Base-by-base conservation (phyloP, 2,329 filamentous ascomycete species). In the Aspergillus sp. region DNA sequence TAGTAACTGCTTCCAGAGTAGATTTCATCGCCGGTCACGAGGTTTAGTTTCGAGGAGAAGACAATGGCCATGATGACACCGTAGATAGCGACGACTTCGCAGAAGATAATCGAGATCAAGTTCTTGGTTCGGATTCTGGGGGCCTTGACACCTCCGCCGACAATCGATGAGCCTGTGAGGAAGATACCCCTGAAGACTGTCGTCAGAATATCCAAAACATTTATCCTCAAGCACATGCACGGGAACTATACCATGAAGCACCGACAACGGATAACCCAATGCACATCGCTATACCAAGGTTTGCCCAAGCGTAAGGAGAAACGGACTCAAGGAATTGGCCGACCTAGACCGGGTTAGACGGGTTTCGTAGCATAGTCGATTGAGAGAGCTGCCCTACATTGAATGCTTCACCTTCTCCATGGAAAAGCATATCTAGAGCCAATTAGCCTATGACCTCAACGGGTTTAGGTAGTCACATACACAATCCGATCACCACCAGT, bases 31-130 rank as follows among this genome's bases (percentile, higher is more conserved):
- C 85, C 84, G 48, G 83, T 75, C 31, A 95, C 85, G 59, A 84
- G 78, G 70, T 86, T 85, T 71, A 99, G 82, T 80, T 97, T 96
- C 64, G 93, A 86, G 49, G 93, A 96, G 83, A 98, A 98, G 73
- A 99, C 91, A 77, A 99, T 99, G 72, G 93, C 91, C 93, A 99
- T 99, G 82, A 99, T 99, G 80, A 99, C 94, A 72, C 96, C 96
- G 85, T 99, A 99, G 79, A 99, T 99, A 80, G 95, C 95, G 74
- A 99, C 95, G 75, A 99, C 95, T 82, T 99, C 95, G 84, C 95
- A 99, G 83, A 99, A 99, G 82, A 99, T 98, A 80, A 99, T 99
- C 73, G 94, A 98, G 78, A 99, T 98, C 75, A 99, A 81, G 84
- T 99, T 99, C 89, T 99, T 99, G 66, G 95, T 99, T 78, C 95